Conservation (phyloP, 345 rosid species). For the Cardamine chenopodiifolia region DNA sequence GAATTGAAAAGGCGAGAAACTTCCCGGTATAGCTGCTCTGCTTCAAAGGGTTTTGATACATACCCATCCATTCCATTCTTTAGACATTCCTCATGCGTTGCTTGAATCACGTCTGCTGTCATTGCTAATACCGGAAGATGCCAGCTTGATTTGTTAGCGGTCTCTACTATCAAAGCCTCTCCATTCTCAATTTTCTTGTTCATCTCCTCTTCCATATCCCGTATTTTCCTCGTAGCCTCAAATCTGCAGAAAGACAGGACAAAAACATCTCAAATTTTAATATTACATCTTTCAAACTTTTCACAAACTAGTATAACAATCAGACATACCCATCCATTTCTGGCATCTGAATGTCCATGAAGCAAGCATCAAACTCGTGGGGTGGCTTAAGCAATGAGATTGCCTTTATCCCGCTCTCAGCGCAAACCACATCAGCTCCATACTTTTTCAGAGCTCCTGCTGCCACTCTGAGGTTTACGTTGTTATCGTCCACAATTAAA, state of each 20-base stretch:
- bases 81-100: conserved; percentile 72
- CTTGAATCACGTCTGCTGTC: conserved; percentile 97
- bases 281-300: background rate
- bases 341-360: conserved; percentile 99
- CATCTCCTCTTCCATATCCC: conserved; percentile 57
- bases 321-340: conserved; percentile 90
- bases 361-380: conserved; percentile 89
- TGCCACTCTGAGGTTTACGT: conserved; percentile 87
- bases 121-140: conserved; percentile 81
- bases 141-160: conserved; percentile 49
- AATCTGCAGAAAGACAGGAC: conserved; percentile 50
- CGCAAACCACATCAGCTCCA: conserved; percentile 90
- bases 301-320: conserved; percentile 9
- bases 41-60: conserved; percentile 95
- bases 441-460: conserved; percentile 87
- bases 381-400: conserved; percentile 67
- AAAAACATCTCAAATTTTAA: background rate
- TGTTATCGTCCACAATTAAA: conserved; percentile 83
- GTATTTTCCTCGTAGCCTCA: conserved; percentile 75
- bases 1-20: conserved; percentile 65
- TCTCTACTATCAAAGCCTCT: conserved; percentile 41
- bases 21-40: conserved; percentile 74
- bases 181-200: conserved; percentile 51
- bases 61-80: conserved; percentile 84
- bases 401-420: conserved; percentile 68